Conservation (phyloP, 2,329 filamentous ascomycete genomes). For the Dichotomopilus funicola region DNA sequence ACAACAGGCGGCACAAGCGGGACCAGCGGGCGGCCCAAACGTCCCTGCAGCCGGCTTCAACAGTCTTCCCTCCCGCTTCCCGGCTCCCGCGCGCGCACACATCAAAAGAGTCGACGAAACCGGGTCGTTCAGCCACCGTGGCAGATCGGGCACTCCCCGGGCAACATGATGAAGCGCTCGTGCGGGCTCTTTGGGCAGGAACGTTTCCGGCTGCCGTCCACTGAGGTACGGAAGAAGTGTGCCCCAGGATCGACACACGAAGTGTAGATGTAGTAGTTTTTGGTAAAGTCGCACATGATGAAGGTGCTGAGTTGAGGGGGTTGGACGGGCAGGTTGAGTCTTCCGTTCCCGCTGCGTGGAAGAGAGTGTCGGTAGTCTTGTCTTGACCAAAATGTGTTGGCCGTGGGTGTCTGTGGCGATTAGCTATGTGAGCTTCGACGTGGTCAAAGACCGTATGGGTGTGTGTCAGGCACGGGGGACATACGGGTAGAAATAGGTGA, state of each 20-base stretch:
- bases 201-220: constrained; percentile 56
- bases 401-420: too few species aligned
- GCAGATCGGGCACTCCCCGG: constrained; percentile 35
- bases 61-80: too few species aligned
- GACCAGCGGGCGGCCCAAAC: too few species aligned
- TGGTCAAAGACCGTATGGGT: neutral
- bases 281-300: constrained; percentile 58
- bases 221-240: constrained; percentile 64
- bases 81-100: neutral
- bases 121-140: constrained; percentile 27
- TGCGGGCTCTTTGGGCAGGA: constrained; percentile 60
- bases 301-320: neutral
- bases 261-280: constrained; percentile 73
- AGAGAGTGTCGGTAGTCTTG: neutral
- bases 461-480: neutral
- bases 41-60: too few species aligned
- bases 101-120: neutral
- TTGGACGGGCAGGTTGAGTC: neutral
- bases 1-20: too few species aligned
- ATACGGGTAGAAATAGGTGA: constrained; percentile 12
- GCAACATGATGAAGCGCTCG: constrained; percentile 61
- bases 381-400: neutral
- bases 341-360: neutral
- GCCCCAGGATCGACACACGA: constrained; percentile 60
- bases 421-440: too few species aligned